These are phyloP conservation scores for Podaxis sp. DNA, from an alignment of 768 basidiomycete species.

Conservation along the genomic window DNA sequence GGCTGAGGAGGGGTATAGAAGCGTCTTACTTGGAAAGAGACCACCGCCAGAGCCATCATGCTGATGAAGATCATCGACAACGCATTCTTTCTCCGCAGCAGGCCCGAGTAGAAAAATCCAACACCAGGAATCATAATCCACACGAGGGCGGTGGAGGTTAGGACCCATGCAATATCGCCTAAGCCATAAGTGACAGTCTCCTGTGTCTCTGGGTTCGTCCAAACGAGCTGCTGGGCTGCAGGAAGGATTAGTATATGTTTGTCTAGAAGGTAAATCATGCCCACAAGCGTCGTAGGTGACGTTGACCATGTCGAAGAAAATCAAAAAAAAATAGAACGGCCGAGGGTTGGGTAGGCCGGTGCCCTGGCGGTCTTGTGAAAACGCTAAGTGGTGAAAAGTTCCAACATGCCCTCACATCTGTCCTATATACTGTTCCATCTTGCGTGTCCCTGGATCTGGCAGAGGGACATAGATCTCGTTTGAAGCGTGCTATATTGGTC, in stretches of 20 bases:
- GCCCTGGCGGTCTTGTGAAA: background rate
- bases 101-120: slow-evolving; percentile 88
- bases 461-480: background rate
- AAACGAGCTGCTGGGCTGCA: slow-evolving; percentile 12
- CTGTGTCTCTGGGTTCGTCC: background rate
- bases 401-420: background rate
- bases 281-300: slow-evolving; percentile 31
- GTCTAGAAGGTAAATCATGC: slow-evolving; percentile 13
- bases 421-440: background rate
- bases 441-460: background rate
- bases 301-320: slow-evolving; percentile 29
- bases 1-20: background rate
- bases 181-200: slow-evolving; percentile 35
- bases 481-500: background rate
- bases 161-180: slow-evolving; percentile 56
- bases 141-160: slow-evolving; percentile 77
- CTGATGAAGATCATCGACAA: slow-evolving; percentile 77
- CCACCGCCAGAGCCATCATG: slow-evolving; percentile 75
- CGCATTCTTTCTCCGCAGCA: slow-evolving; percentile 91
- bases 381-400: background rate
- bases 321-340: background rate
- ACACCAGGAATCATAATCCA: slow-evolving; percentile 86
- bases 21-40: slow-evolving; percentile 77
- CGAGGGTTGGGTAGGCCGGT: background rate
- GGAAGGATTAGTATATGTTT: slow-evolving; percentile 7